Conservation (phyloP, 2,329 filamentous ascomycete species). For the Fusarium compactum region DNA sequence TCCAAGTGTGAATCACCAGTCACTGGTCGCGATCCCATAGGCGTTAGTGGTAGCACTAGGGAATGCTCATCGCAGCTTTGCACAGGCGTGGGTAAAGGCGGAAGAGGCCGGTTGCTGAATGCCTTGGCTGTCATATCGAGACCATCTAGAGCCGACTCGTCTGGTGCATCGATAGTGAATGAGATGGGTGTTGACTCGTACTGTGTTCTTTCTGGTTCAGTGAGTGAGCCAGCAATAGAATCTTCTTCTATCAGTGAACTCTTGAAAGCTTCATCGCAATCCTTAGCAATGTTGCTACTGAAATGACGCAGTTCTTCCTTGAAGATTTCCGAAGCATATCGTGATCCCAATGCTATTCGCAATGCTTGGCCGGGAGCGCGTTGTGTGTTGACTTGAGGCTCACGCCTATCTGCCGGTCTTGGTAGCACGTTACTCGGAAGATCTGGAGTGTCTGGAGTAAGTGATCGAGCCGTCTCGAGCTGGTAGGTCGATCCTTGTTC, state of each 20-base stretch:
- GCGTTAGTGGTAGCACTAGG: constrained; percentile 34
- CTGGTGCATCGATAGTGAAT: constrained; percentile 54
- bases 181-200: constrained; percentile 59
- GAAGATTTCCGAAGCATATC: constrained; percentile 54
- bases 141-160: constrained; percentile 34
- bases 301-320: constrained; percentile 86
- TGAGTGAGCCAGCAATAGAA: constrained; percentile 52
- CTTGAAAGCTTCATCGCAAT: constrained; percentile 94
- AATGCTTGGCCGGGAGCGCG: constrained; percentile 18
- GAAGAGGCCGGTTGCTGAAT: constrained; percentile 65
- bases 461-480: constrained; percentile 42
- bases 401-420: constrained; percentile 40
- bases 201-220: constrained; percentile 49
- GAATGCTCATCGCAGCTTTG: constrained; percentile 32
- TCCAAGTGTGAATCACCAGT: constrained; percentile 46
- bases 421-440: constrained; percentile 43
- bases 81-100: constrained; percentile 58
- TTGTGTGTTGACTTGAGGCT: constrained; percentile 15
- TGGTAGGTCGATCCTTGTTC: constrained; percentile 39
- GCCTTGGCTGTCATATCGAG: constrained; percentile 47
- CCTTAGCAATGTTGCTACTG: constrained; percentile 86
- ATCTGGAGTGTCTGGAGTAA: constrained; percentile 49
- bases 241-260: constrained; percentile 64
- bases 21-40: constrained; percentile 38
- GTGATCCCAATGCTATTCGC: constrained; percentile 28